Evolutionary conservation across 2,329 filamentous ascomycete genomes (phyloP), one percentile per base, ranked within the genome.

Genomic region (Penicillium sp.): DNA sequence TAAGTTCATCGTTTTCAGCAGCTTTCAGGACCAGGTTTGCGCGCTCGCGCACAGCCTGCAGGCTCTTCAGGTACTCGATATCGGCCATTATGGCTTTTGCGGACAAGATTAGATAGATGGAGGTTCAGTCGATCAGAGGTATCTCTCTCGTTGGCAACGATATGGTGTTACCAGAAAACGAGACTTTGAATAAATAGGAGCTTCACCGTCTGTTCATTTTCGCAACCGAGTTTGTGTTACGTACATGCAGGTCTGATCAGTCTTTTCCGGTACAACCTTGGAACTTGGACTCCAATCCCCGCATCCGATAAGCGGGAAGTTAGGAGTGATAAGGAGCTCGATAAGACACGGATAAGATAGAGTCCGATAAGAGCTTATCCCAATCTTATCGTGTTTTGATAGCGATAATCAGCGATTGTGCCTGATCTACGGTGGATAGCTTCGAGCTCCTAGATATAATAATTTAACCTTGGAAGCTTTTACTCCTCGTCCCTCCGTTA

Each of bases 1-100:
- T 74, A 31, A 82, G 64, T 7, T 70, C 64, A 3, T 73, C 73
- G 4, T 68, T 58, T 54, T 75, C 67, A n/a, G 79, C 79, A 1
- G 72, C 71, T 31, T 71, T 65, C 42, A 71, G 55, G 4, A 72
- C 69, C 13, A 55, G 42, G 37, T 65, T 64, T 4, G 70, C 67
- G 37, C 63, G 60, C 48, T 67, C 59, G 14, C 70, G 69, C 26
- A 72, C 69, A 3, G 69, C 67, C 54, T 71, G 57, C 1, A 72
- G 58, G 49, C 67, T 61, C 39, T 71, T 65, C 13, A 72, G 48
- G 46, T 67, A 60, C 49, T 71, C 60, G n/a, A 71, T 67, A 29
- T 63, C 60, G 33, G 55, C 52, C 60, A 63, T 63, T 3, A 27
- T 46, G 14, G 3, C 46, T 24, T 24, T 49, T 33, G 13, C n/a